phyloP scores from a whole-genome alignment of 495 filamentous ascomycete species.

The Tetracladium setigerum region DNA sequence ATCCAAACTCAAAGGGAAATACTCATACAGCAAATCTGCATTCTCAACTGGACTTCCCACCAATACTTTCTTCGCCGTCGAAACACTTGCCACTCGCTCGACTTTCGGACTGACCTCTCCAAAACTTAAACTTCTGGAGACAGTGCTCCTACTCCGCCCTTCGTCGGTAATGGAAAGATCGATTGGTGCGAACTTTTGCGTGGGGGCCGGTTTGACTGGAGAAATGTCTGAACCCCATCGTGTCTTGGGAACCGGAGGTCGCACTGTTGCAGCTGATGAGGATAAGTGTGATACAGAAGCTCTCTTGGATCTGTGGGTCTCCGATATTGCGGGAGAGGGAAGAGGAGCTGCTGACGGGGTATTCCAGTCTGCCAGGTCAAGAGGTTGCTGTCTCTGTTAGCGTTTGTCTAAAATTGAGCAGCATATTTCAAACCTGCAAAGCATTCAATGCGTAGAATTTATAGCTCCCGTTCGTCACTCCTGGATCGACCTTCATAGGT shows the following conservation, averaged over 20 bases:
- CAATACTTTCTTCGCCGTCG: slow-evolving; percentile 11
- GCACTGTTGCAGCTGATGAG: slow-evolving; percentile 16
- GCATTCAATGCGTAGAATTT: slow-evolving; percentile 16
- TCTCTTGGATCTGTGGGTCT: slow-evolving; percentile 20
- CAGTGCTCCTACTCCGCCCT: slow-evolving; percentile 5
- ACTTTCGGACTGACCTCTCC: slow-evolving; percentile 18
- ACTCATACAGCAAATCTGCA: slow-evolving; percentile 79
- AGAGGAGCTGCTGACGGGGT: background rate
- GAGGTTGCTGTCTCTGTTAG: slow-evolving; percentile 11
- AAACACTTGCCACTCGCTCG: slow-evolving; percentile 9
- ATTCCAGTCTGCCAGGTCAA: slow-evolving; percentile 20
- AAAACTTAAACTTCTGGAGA: slow-evolving; percentile 13
- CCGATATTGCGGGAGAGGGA: background rate
- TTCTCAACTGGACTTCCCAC: slow-evolving; percentile 56
- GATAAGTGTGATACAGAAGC: slow-evolving; percentile 14
- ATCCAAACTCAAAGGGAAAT: slow-evolving; percentile 81
- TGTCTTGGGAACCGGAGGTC: slow-evolving; percentile 19
- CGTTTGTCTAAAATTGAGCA: background rate
- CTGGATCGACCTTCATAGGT: slow-evolving; percentile 18
- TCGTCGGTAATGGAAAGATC: slow-evolving; percentile 72
- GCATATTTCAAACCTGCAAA: slow-evolving; percentile 10
- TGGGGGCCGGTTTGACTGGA: slow-evolving; percentile 7
- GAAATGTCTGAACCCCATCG: slow-evolving; percentile 15
- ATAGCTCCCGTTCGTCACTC: slow-evolving; percentile 13
- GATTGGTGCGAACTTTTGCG: slow-evolving; percentile 46